Percentiles rank a stretch among this genome's conserved stretches.
Conservation (phyloP, 2,329 filamentous ascomycete genomes). For the Penicillium occitanis region DNA sequence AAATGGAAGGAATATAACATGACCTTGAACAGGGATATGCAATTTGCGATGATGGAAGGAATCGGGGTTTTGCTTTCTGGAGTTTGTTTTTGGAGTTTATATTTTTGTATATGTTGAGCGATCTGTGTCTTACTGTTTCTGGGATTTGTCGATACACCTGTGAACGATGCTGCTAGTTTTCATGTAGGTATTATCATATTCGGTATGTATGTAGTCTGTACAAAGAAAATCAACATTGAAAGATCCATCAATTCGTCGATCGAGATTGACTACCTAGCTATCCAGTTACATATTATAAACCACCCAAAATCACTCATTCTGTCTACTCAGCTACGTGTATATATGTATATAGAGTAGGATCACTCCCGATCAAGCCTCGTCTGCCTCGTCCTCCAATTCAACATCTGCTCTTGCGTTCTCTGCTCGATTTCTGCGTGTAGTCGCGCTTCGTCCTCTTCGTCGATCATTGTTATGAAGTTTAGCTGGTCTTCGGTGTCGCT, state of each 20-base stretch:
- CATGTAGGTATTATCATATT: background rate
- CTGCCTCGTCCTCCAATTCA: slow-evolving; percentile 23
- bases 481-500: slow-evolving; percentile 8
- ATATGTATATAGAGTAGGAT: too few species aligned
- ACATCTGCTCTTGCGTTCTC: slow-evolving; percentile 33
- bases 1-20: background rate
- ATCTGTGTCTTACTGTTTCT: background rate
- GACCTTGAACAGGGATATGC: background rate
- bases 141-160: background rate
- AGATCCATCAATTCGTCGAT: background rate
- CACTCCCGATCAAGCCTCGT: slow-evolving; percentile 15
- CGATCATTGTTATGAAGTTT: slow-evolving; percentile 19
- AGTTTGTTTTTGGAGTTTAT: background rate
- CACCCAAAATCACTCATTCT: too few species aligned
- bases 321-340: too few species aligned
- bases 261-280: too few species aligned
- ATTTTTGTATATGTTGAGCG: slow-evolving; percentile 10
- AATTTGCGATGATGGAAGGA: background rate
- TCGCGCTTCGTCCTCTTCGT: slow-evolving; percentile 28
- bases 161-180: background rate
- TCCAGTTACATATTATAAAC: background rate
- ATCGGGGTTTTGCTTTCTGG: background rate
- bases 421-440: slow-evolving; percentile 33
- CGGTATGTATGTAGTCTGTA: background rate
- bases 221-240: background rate